phyloP scores from a whole-genome alignment of 208 protist species.

The Acanthamoeba castellanii region DNA sequence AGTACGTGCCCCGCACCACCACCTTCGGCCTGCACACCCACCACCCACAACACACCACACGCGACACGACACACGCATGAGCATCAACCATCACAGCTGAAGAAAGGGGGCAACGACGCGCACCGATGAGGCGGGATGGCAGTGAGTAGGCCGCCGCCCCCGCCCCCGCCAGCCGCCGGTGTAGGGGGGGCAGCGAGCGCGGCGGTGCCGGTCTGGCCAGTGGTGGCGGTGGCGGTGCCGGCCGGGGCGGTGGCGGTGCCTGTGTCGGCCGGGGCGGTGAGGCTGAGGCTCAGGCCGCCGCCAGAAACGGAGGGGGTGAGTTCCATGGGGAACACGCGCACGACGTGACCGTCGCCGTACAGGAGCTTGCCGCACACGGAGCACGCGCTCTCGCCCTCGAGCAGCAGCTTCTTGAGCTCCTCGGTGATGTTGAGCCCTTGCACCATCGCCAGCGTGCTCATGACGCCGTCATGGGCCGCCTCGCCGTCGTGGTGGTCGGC shows the following conservation, averaged over 20 bases:
- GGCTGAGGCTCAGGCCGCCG: neutral
- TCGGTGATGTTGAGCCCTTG: slow-evolving; percentile 34
- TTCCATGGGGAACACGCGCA: slow-evolving; percentile 45
- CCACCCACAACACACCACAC: neutral
- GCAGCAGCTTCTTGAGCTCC: slow-evolving; percentile 57
- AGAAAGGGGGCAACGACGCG: too few relatives aligned
- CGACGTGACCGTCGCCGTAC: slow-evolving; percentile 38
- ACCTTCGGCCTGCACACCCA: slow-evolving; percentile 43
- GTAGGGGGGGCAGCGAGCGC: neutral
- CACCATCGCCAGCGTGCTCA: neutral
- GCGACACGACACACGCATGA: neutral
- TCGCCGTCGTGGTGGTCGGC: neutral
- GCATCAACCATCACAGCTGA: too few relatives aligned
- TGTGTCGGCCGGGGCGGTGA: neutral
- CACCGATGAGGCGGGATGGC: too few relatives aligned
- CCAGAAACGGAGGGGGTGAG: neutral
- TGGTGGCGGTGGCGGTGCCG: neutral
- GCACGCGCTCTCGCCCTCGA: slow-evolving; percentile 14
- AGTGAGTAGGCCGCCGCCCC: neutral
- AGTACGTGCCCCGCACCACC: slow-evolving; percentile 47
- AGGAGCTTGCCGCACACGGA: slow-evolving; percentile 9
- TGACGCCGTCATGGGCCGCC: neutral
- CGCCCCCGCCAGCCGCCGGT: neutral
- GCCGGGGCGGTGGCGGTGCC: neutral
- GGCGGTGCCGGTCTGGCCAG: neutral